These are phyloP conservation scores for Populus tremula DNA, from an alignment of 345 rosid species.

Conservation along the genomic window DNA sequence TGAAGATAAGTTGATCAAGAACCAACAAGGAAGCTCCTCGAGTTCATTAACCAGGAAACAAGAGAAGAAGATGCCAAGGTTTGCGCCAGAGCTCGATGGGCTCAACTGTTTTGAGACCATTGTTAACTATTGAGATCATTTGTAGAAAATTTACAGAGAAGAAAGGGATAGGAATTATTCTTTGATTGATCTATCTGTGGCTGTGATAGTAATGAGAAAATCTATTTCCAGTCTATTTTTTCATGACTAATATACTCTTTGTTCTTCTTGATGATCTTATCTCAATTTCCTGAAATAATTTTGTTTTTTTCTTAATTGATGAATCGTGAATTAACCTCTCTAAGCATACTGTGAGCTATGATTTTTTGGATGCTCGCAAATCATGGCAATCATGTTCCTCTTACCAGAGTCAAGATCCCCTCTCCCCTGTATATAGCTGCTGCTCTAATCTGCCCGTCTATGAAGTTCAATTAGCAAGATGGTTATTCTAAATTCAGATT, in stretches of 20 bases:
- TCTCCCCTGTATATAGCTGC: too few relatives aligned
- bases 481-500: background rate
- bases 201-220: background rate
- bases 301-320: background rate
- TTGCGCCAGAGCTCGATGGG: slow-evolving; percentile 63
- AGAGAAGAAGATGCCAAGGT: slow-evolving; percentile 35
- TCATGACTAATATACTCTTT: background rate
- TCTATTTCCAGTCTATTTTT: background rate
- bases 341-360: background rate
- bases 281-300: background rate
- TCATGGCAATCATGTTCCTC: background rate
- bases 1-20: background rate
- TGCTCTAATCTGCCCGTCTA: background rate
- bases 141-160: background rate
- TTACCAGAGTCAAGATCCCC: background rate
- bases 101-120: slow-evolving; percentile 70
- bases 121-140: slow-evolving; percentile 18
- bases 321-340: background rate
- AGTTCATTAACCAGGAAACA: background rate
- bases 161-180: background rate
- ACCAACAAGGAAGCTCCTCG: background rate
- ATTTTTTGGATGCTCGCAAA: background rate
- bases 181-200: background rate
- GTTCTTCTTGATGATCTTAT: background rate
- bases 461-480: background rate